Percentiles rank a stretch among this genome's conserved stretches.
Conservation (phyloP, 768 basidiomycete species). For the Psilocybe cyanescens region DNA sequence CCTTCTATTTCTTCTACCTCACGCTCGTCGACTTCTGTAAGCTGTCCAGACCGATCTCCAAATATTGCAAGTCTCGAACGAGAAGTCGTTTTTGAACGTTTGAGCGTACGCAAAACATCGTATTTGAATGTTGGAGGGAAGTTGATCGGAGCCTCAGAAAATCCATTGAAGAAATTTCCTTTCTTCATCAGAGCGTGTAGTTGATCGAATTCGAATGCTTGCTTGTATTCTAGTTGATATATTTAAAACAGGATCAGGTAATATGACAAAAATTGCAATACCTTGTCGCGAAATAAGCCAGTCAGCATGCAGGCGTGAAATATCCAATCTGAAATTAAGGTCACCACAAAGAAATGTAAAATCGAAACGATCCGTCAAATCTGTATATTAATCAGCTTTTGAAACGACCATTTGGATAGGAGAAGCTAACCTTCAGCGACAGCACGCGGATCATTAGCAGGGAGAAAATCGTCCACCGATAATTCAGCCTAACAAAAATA, state of each 20-base stretch:
- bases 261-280: conserved; percentile 24
- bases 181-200: conserved; percentile 75
- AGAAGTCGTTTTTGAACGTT: conserved; percentile 50
- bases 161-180: conserved; percentile 74
- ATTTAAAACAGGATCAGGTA: neutral
- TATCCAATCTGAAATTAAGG: conserved; percentile 88
- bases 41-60: conserved; percentile 23
- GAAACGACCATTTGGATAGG: neutral
- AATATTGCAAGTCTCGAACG: conserved; percentile 30
- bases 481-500: conserved; percentile 62
- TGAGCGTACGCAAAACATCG: conserved; percentile 68
- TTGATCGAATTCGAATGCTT: conserved; percentile 92
- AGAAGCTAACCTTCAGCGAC: conserved; percentile 66
- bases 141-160: conserved; percentile 76
- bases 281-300: conserved; percentile 89
- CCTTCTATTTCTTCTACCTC: conserved; percentile 36
- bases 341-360: conserved; percentile 90
- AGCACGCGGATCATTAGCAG: conserved; percentile 62
- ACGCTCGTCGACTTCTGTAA: conserved; percentile 38
- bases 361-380: conserved; percentile 89
- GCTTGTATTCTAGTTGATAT: conserved; percentile 64
- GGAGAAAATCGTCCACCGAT: conserved; percentile 76
- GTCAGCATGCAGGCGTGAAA: conserved; percentile 91
- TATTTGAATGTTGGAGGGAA: conserved; percentile 97
- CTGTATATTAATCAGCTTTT: conserved; percentile 34